Base-by-base conservation (phyloP, 2,329 filamentous ascomycete species). In the Colletotrichum orchidophilum region DNA sequence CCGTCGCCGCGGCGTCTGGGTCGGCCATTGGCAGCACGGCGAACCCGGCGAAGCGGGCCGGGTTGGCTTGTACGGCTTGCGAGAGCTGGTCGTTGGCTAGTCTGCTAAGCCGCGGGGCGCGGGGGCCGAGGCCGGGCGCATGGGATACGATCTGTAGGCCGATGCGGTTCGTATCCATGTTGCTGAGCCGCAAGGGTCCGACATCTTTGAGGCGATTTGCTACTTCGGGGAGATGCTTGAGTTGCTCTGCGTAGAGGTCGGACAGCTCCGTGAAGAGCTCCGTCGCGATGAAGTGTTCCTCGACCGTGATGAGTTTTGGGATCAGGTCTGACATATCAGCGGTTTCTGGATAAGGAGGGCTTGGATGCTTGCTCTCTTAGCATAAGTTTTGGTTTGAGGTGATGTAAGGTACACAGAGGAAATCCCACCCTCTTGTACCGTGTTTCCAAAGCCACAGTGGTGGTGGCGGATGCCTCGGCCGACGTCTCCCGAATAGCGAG, bases 1-100 rank as follows among this genome's bases (percentile, higher is more conserved):
- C 88, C 2, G 78, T 79, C 1, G 84, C 83, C 5, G 87, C 87
- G 60, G 86, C 80, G 0, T 80, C 75, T 0, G 87, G 86, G 72
- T 88, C 79, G 74, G 89, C 87, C 87, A 87, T 87, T 13, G 85
- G 63, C 7, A 70, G 63, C 49, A 21, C 63, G 3, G 63, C 67
- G 15, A 70, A 65, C 8, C 63, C 67, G 7, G 55, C 63, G 5
- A 70, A 46, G 7, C 67, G 54, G 8, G 2, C 1, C 8, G 46
- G 46, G 5, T 53, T 52, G 3, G 27, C 63, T 18, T 46, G 26
- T 3, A 70, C 50, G 5, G 67, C 49, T 1, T 80, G 75, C 69
- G 74, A 39, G 70, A 67, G 60, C 7, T 61, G 26, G 29, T 73
- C 63, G 24, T 74, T 76, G 27, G 79, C 79, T 33, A 81, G 78